Evolutionary conservation across 2,329 filamentous ascomycete species (phyloP), one percentile per base, ranked within the genome.

Genomic region (Ophioceras dolichostomum): DNA sequence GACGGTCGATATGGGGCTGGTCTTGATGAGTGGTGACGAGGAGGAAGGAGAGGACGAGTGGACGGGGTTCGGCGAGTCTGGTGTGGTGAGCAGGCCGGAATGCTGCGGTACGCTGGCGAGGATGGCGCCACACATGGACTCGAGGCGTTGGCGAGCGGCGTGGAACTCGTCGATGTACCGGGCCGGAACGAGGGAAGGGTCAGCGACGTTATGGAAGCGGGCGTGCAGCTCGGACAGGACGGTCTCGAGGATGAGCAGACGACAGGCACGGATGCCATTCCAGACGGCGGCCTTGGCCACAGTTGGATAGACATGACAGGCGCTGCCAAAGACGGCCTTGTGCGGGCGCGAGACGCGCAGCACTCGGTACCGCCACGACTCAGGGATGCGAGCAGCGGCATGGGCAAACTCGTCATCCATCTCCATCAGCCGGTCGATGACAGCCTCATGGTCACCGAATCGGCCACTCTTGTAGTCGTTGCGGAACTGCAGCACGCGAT

Each of bases 101-200:
- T 68, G 61, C 45, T 70, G 66, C 1, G 67, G 67, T 2, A 68
- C 58, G 36, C 59, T 68, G 32, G 65, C 63, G 29, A 62, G 51
- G 33, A 69, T 59, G 20, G 59, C 60, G 31, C 59, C 52, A 37
- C 60, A 54, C 19, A 68, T 51, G 35, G 53, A 53, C 36, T 58
- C 51, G 21, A 69, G 51, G 38, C 60, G 57, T 4, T 54, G 52
- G 40, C 53, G 60, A 16, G 61, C 56, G 14, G 61, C 49, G 20
- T 53, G 53, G 35, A 56, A 48, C 21, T 55, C 56, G 17, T 61
- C 42, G 45, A 47, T 43, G 47, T 49, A 56, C 10, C 38, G 57
- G 14, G 38, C 36, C 0, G 48, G 49, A 19, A 51, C 41, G 7
- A 47, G 44, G 13, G 44, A 38, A 4, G 48, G 43, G n/a, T 47